Base-by-base conservation (phyloP, 2,329 filamentous ascomycete genomes). In the Colletotrichum tabaci region DNA sequence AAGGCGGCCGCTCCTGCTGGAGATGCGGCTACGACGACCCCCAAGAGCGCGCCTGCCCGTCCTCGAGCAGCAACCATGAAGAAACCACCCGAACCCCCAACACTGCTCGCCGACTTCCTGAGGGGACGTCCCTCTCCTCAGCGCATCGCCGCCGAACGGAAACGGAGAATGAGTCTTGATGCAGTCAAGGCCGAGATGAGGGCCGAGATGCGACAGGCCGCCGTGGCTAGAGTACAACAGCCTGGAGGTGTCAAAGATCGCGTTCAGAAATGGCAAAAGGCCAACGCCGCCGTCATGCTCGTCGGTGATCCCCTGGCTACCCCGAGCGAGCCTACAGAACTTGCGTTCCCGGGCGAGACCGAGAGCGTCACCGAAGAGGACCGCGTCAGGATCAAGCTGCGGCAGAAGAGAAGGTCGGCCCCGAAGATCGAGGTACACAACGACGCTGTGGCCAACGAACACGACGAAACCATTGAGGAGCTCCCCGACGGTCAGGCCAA, bases 241-340 rank as follows among this genome's bases (percentile, higher is more conserved):
- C 93, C 90, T 0, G 88, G 88, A 4, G 89, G 89, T n/a, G 93
- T 97, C 58, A 89, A 89, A 73, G 92, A 94, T 75, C 91, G 95
- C 77, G 93, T 98, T 64, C 92, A 91, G 76, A 89, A 92, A 81
- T 98, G 95, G 95, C 94, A 98, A 81, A 92, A 92, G 78, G 86
- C 91, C 75, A 94, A 93, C 77, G 93, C 92, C 44, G 88, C 88
- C 7, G 92, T 91, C 35, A 88, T 92, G 81, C 82, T 78, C 4
- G 82, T 82, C 2, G 87, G 84, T 2, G 84, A 87, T 66, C 86
- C 87, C 1, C 83, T 88, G 42, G 86, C 87, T 30, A 81, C 85
- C 8, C 85, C 87, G 7, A 89, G 85, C 40, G 89, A 90, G 74
- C 88, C 91, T 3, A 88, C 89, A 40, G 90, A 93, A 49, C 82